phyloP scores from a whole-genome alignment of 2,329 filamentous ascomycete genomes.

The Fusarium sp. region DNA sequence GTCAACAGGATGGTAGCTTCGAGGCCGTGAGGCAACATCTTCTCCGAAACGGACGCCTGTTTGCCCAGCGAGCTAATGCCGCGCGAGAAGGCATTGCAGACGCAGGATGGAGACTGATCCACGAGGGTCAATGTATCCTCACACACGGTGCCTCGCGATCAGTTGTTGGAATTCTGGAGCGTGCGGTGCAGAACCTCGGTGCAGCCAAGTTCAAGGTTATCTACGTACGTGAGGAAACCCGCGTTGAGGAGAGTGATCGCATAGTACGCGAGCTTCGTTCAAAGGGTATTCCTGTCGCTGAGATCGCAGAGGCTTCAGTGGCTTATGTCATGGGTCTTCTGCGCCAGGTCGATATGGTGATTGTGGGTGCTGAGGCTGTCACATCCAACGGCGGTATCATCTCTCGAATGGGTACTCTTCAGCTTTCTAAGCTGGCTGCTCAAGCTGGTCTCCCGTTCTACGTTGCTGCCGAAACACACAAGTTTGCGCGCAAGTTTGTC shows the following conservation, averaged over 20 bases:
- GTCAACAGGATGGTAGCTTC: conserved; percentile 69
- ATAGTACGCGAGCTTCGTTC: conserved; percentile 77
- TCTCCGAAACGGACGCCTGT: conserved; percentile 84
- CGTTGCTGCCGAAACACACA: conserved; percentile 94
- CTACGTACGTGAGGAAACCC: conserved; percentile 72
- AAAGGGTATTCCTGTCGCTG: conserved; percentile 82
- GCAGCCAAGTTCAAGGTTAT: conserved; percentile 82
- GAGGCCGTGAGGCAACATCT: conserved; percentile 85
- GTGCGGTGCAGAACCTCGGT: conserved; percentile 68
- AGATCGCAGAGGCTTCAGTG: conserved; percentile 68
- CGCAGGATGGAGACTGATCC: conserved; percentile 80
- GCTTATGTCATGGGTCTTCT: conserved; percentile 75
- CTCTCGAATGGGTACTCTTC: conserved; percentile 84
- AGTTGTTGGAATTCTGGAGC: conserved; percentile 79
- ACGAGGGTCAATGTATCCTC: conserved; percentile 82
- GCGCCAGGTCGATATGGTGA: conserved; percentile 70
- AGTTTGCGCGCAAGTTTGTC: conserved; percentile 90
- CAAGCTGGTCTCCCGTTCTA: conserved; percentile 79
- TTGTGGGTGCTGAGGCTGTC: conserved; percentile 83
- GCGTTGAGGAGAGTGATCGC: conserved; percentile 70
- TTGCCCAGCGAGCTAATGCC: conserved; percentile 87
- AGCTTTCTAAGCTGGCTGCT: conserved; percentile 84
- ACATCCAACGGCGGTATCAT: conserved; percentile 95
- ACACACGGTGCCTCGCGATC: conserved; percentile 90
- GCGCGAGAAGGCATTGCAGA: conserved; percentile 84